A percentile compares a stretch with the other conserved stretches of the same genome.
Evolutionary conservation across 139 green algal genomes (phyloP).

Genomic region (Pleodorina starrii): DNA sequence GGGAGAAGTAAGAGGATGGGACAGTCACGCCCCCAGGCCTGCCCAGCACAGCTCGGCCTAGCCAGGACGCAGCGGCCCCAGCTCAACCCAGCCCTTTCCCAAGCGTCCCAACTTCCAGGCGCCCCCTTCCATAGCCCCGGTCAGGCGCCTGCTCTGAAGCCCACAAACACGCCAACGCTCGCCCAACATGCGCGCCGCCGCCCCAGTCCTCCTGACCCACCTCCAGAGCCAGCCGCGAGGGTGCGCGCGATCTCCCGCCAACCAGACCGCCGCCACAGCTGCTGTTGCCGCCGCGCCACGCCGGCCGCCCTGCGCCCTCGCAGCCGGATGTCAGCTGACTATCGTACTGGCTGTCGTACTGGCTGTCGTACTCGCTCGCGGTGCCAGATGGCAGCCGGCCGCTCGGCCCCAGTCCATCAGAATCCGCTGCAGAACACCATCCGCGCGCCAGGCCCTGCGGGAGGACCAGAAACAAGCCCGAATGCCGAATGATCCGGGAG

Average conservation of each 20-base stretch:
- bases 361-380: no score
- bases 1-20: background rate
- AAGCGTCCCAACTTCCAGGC: no score
- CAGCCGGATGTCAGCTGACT: conserved; percentile 19
- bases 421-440: background rate
- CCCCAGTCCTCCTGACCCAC: background rate
- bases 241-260: background rate
- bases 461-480: no score
- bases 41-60: no score
- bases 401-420: background rate
- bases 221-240: conserved; percentile 11
- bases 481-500: background rate
- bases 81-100: background rate
- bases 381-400: background rate
- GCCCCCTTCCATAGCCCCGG: no score
- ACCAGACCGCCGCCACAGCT: background rate
- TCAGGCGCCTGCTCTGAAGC: no score
- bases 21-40: no score
- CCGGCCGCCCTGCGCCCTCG: background rate
- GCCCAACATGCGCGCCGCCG: no score
- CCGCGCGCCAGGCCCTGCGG: background rate
- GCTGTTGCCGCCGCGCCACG: background rate
- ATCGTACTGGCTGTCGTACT: conserved; percentile 13
- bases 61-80: background rate
- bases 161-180: no score